Conservation (phyloP, 208 protist species). For the Leishmania braziliensis region DNA sequence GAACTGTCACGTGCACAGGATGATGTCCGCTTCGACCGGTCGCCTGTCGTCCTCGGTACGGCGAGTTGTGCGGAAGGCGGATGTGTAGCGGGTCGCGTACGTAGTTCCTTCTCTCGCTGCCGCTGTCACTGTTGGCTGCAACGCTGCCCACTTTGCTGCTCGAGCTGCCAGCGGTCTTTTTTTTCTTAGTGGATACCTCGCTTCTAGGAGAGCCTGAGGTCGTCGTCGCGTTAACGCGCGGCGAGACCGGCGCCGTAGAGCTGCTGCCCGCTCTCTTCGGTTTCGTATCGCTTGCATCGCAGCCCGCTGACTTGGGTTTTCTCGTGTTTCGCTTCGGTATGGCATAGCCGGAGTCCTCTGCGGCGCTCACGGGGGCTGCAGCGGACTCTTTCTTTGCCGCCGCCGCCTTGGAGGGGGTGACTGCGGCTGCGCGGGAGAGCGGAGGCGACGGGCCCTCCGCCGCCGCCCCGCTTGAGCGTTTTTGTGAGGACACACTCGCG, state of each 20-base stretch:
- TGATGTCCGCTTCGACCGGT: background rate
- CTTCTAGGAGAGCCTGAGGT: background rate
- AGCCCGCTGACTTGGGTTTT: background rate
- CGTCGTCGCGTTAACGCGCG: background rate
- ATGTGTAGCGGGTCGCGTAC: constrained; percentile 14
- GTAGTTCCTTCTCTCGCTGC: background rate
- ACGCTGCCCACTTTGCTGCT: background rate
- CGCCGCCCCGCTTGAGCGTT: background rate
- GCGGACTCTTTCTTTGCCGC: background rate
- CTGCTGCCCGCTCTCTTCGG: background rate
- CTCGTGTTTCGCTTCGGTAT: background rate
- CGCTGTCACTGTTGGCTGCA: background rate
- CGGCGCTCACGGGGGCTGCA: background rate
- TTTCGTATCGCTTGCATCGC: background rate
- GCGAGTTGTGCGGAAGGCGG: constrained; percentile 11
- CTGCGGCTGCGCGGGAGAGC: background rate
- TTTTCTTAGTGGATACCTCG: background rate
- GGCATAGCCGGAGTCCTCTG: background rate
- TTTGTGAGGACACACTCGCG: background rate
- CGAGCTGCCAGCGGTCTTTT: background rate
- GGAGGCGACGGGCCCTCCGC: background rate
- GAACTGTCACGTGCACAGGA: constrained; percentile 21
- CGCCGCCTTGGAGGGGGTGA: background rate
- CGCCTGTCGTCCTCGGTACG: background rate
- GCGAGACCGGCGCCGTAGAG: too few species aligned